phyloP scores from a whole-genome alignment of 2,329 filamentous ascomycete genomes.

The Dothidotthia symphoricarpi region DNA sequence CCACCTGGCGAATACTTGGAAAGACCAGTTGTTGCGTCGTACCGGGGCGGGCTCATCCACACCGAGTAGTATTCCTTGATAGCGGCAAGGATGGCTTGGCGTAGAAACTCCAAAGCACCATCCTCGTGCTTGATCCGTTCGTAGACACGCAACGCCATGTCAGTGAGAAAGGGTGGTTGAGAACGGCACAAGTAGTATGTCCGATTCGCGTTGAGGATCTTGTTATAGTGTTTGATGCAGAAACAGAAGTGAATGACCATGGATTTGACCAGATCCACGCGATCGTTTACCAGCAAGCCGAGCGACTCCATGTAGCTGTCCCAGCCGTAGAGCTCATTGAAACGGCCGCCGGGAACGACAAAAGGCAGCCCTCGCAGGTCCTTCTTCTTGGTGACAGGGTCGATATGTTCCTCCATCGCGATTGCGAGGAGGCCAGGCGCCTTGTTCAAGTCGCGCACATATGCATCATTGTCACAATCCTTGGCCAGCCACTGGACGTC shows the following conservation, averaged over 20 bases:
- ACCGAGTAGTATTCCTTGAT: constrained; percentile 96
- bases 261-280: constrained; percentile 81
- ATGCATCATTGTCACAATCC: constrained; percentile 70
- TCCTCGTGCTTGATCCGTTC: constrained; percentile 88
- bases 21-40: constrained; percentile 74
- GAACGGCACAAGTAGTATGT: constrained; percentile 94
- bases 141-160: constrained; percentile 93
- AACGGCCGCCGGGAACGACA: constrained; percentile 93
- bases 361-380: constrained; percentile 82
- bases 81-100: constrained; percentile 76
- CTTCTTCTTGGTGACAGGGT: constrained; percentile 66
- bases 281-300: constrained; percentile 80
- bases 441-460: constrained; percentile 78
- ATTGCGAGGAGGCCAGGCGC: constrained; percentile 88
- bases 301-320: constrained; percentile 98
- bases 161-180: constrained; percentile 93
- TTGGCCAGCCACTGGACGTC: constrained; percentile 80
- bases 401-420: constrained; percentile 72
- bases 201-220: constrained; percentile 94
- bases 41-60: constrained; percentile 71
- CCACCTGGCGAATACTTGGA: constrained; percentile 84
- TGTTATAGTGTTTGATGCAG: constrained; percentile 96
- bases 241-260: constrained; percentile 98
- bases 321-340: constrained; percentile 99
- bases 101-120: constrained; percentile 76